phyloP scores from a whole-genome alignment of 208 protist genomes.

The Leishmania turanica region DNA sequence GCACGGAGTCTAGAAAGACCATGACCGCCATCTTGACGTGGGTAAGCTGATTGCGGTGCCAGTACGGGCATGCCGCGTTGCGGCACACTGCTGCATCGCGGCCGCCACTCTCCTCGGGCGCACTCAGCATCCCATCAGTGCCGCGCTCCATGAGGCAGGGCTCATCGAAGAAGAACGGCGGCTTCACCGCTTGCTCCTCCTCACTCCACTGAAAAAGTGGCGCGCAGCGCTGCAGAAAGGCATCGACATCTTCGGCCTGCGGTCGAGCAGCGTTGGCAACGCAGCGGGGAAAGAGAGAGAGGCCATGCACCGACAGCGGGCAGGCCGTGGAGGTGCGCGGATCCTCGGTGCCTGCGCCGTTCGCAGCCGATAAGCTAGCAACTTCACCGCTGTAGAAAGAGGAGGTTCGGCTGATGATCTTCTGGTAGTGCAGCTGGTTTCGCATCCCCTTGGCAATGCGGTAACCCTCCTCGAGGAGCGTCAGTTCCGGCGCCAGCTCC shows the following conservation, averaged over 20 bases:
- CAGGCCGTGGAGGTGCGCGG: background rate
- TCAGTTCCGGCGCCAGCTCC: constrained; percentile 16
- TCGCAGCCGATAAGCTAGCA: background rate
- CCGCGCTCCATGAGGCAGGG: constrained; percentile 66
- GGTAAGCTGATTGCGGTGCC: constrained; percentile 61
- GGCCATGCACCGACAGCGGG: constrained; percentile 19
- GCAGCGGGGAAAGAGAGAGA: constrained; percentile 8
- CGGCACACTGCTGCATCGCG: constrained; percentile 23
- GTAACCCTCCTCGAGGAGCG: constrained; percentile 18
- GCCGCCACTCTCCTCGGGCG: background rate
- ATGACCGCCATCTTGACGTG: constrained; percentile 39
- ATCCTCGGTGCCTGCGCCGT: background rate
- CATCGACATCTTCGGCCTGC: background rate
- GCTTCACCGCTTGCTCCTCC: constrained; percentile 18
- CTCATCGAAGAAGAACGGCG: constrained; percentile 57
- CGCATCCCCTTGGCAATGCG: constrained; percentile 16
- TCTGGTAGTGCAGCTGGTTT: constrained; percentile 38
- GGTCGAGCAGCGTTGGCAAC: background rate
- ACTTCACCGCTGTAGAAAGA: background rate
- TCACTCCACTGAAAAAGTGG: constrained; percentile 52
- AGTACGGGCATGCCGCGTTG: constrained; percentile 59
- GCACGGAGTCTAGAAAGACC: constrained; percentile 13
- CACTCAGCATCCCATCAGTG: background rate
- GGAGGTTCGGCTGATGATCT: constrained; percentile 9
- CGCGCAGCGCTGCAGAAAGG: constrained; percentile 49